Base-by-base conservation (phyloP, 2,329 filamentous ascomycete genomes). In the Fusarium verrucosum region DNA sequence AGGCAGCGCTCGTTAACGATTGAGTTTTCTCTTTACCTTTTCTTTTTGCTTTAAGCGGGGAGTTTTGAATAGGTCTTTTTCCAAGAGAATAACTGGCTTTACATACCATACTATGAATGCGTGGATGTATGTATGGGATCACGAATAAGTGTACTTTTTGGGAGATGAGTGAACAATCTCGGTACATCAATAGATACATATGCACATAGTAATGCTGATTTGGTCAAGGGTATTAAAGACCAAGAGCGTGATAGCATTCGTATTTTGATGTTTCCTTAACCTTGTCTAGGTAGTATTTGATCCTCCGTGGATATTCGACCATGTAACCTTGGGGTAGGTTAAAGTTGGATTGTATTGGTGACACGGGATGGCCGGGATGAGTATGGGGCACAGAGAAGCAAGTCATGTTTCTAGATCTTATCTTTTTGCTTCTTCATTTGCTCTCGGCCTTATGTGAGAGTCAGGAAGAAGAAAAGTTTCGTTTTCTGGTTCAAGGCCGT, bases 1-100 rank as follows among this genome's bases (percentile, higher is more conserved):
- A n/a, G n/a, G n/a, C n/a, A n/a, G 72, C 70, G 65, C 63, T 73
- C 62, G 66, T 69, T 70, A 51, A 54, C 50, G 40, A 46, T 46
- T 56, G 23, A 36, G 40, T 47, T 61, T 51, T 35, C 16, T 10
- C 11, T 28, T 28, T 28, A 10, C 26, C 13, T 30, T 32, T 68
- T 41, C 42, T 54, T 66, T 55, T 40, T 63, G 44, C 52, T 63
- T 63, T 52, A 26, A 62, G 65, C 62, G 47, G 62, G 65, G 69
- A 54, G 55, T 59, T 54, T 37, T 58, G 50, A 46, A 41, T 56
- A 52, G 30, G 41, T 40, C 46, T 51, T 22, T 52, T 68, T 47
- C n/a, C 20, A 26, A 41, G 49, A 56, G 43, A 43, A 44, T n/a
- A 53, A 36, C 10, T 40, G 37, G 47, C 20, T 65, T 33, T 35